These are phyloP conservation scores for Aspergillus sp. DNA, from an alignment of 2,329 filamentous ascomycete genomes.

Conservation along the genomic window DNA sequence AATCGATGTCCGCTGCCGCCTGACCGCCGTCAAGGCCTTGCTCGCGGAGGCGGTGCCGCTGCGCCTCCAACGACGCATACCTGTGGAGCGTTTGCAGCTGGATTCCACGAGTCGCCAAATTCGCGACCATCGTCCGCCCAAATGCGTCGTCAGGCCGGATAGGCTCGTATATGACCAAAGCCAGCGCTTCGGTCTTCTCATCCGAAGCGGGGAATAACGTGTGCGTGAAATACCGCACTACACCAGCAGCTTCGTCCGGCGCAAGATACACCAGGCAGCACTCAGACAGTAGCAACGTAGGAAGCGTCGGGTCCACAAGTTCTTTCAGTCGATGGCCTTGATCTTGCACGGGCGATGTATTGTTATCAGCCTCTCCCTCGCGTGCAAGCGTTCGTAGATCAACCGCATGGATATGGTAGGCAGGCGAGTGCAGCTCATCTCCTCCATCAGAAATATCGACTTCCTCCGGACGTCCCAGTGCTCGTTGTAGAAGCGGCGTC, in stretches of 20 bases:
- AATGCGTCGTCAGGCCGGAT: constrained; percentile 82
- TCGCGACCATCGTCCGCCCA: constrained; percentile 87
- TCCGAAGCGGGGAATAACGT: constrained; percentile 41
- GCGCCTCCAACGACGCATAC: constrained; percentile 68
- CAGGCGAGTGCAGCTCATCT: constrained; percentile 46
- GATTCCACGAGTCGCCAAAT: constrained; percentile 79
- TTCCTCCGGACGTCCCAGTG: constrained; percentile 30
- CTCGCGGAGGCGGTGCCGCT: constrained; percentile 64
- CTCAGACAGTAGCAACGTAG: constrained; percentile 87
- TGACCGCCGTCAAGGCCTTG: constrained; percentile 65
- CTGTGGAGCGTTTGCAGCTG: constrained; percentile 76
- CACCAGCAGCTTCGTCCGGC: constrained; percentile 59
- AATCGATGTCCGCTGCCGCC: constrained; percentile 60
- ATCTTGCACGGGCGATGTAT: constrained; percentile 21
- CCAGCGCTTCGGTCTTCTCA: constrained; percentile 40
- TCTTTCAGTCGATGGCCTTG: constrained; percentile 37
- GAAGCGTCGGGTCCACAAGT: constrained; percentile 55
- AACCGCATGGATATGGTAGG: constrained; percentile 60
- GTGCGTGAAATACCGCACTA: constrained; percentile 65
- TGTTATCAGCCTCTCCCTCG: constrained; percentile 19
- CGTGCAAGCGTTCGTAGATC: constrained; percentile 64
- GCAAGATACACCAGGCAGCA: constrained; percentile 92
- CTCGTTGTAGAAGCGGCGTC: constrained; percentile 30
- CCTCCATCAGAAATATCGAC: constrained; percentile 39
- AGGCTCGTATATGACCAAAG: constrained; percentile 82